These are phyloP conservation scores for Leucoagaricus sp. DNA, from an alignment of 1,284 basidiomycete species.

Conservation along the genomic window DNA sequence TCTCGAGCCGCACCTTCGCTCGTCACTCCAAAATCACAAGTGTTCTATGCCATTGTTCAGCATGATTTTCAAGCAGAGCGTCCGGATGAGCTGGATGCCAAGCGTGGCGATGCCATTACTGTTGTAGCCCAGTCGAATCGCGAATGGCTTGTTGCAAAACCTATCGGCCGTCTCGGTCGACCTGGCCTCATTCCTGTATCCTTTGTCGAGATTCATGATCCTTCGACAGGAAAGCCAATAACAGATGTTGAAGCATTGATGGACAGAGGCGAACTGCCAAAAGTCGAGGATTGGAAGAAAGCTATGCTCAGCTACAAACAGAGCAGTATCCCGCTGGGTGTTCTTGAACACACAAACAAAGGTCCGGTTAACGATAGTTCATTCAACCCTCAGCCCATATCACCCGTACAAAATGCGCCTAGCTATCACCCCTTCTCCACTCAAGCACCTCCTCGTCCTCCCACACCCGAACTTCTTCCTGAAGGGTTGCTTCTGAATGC, in stretches of 20 bases:
- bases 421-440: conserved; percentile 24
- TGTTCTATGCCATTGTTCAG: conserved; percentile 91
- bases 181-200: conserved; percentile 96
- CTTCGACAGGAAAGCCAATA: conserved; percentile 77
- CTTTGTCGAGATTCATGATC: conserved; percentile 96
- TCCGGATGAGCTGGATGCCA: conserved; percentile 94
- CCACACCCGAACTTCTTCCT: conserved; percentile 55
- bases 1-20: conserved; percentile 28
- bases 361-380: conserved; percentile 46
- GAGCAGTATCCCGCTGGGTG: conserved; percentile 92
- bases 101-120: conserved; percentile 91
- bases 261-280: conserved; percentile 84
- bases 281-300: conserved; percentile 98
- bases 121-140: conserved; percentile 90
- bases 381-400: conserved; percentile 31
- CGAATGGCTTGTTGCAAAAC: conserved; percentile 92
- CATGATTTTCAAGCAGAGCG: conserved; percentile 96
- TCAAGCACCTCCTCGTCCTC: conserved; percentile 34
- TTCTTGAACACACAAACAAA: conserved; percentile 68
- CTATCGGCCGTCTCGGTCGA: conserved; percentile 91
- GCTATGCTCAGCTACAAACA: conserved; percentile 96
- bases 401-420: conserved; percentile 6
- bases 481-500: conserved; percentile 86
- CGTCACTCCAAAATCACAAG: conserved; percentile 51
- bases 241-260: conserved; percentile 79